These are phyloP conservation scores for Leishmania mexicana DNA, from an alignment of 208 protist genomes.

Conservation along the genomic window DNA sequence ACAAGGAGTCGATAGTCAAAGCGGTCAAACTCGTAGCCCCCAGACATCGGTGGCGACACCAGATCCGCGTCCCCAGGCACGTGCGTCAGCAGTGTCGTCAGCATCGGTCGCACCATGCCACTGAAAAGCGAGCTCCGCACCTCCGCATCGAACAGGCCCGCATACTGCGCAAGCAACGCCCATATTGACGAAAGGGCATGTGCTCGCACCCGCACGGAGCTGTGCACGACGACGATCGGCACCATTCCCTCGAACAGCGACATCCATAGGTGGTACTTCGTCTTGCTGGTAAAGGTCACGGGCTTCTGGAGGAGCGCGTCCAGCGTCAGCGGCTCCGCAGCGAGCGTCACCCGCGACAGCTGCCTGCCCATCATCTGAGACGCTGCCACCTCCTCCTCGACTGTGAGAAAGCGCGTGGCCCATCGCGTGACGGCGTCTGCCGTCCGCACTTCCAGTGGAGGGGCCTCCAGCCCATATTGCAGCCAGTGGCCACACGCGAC, in stretches of 20 bases:
- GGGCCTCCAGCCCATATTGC: conserved; percentile 78
- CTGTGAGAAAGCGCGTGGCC: conserved; percentile 53
- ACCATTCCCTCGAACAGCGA: conserved; percentile 81
- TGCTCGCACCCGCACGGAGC: conserved; percentile 65
- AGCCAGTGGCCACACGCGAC: conserved; percentile 83
- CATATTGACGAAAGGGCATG: conserved; percentile 73
- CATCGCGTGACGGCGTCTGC: conserved; percentile 52
- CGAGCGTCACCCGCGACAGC: conserved; percentile 53
- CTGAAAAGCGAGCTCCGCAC: conserved; percentile 69
- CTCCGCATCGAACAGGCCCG: conserved; percentile 48
- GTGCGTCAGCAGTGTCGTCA: conserved; percentile 58
- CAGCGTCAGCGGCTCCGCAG: conserved; percentile 49
- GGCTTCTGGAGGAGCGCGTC: conserved; percentile 57
- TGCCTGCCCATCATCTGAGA: conserved; percentile 25
- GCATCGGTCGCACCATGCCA: conserved; percentile 66
- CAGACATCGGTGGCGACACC: conserved; percentile 21
- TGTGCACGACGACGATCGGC: conserved; percentile 72
- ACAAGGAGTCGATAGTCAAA: conserved; percentile 77
- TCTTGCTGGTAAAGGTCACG: conserved; percentile 48
- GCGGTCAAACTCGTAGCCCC: conserved; percentile 29
- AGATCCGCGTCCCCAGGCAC: conserved; percentile 24
- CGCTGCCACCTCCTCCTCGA: conserved; percentile 50
- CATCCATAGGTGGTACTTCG: conserved; percentile 81
- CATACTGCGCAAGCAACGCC: conserved; percentile 61
- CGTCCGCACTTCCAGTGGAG: conserved; percentile 49